Base-by-base conservation (phyloP, 805 yeast genomes). In the Ogataea salicorniae region DNA sequence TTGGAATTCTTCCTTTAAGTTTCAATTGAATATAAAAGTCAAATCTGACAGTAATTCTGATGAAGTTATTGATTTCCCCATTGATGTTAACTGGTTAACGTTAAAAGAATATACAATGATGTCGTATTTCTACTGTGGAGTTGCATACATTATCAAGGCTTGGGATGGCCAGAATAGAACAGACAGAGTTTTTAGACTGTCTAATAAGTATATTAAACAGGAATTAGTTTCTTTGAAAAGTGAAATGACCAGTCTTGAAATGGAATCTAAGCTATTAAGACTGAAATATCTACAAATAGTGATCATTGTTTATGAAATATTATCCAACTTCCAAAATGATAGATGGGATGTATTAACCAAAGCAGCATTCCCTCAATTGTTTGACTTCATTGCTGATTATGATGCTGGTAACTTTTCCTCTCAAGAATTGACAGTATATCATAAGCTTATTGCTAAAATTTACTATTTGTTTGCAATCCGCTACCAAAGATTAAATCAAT, bases 51-150 rank as follows among this genome's bases (percentile, higher is more conserved):
- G 26, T 36, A 17, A 18, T 23, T 16, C 17, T 17, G 29, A 36
- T 1, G 22, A 31, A 5, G 11, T 18, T 8, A 7, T 48, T 17
- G 40, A 42, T 43, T 16, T 71, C 50, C 54, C 67, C 3, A 23
- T 63, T 16, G 55, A 61, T 20, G 53, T 73, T 2, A 56, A 58
- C 17, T 76, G 81, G 79, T 46, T 75, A 13, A 63, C 68, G 14
- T 63, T 72, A 5, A 71, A 68, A 38, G 79, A 75, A 47, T 73
- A 72, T 55, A 66, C 68, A 8, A 62, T 72, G 18, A 46, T 68
- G 39, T 62, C 73, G 20, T 74, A 73, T 52, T 68, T 73, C 39
- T 55, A 70, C n/a, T 67, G 72, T 35, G 80, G 76, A 2, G 56
- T 76, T 6, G 57, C 68, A 6, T 67, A 70, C 33, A 50, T 74